These are phyloP conservation scores for Hericium rajendrae DNA, from an alignment of 768 basidiomycete genomes.

Conservation along the genomic window DNA sequence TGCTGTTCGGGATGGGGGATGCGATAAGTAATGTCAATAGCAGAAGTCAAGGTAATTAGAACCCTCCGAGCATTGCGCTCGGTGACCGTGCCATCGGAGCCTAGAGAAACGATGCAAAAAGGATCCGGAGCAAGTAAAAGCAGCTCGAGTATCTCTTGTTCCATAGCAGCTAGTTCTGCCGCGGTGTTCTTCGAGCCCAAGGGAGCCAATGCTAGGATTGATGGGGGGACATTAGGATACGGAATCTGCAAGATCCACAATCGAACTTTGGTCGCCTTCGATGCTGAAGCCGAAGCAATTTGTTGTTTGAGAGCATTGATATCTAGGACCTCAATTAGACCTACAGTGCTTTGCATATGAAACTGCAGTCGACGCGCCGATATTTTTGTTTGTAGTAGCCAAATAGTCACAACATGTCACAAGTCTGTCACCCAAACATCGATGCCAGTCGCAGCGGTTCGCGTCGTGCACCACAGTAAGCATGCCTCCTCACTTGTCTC, in stretches of 20 bases:
- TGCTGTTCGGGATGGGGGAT: background rate
- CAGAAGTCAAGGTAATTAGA: slow-evolving; percentile 5
- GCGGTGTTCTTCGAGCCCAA: slow-evolving; percentile 18
- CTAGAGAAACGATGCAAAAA: slow-evolving; percentile 24
- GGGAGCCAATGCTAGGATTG: slow-evolving; percentile 26
- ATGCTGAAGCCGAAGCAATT: slow-evolving; percentile 5
- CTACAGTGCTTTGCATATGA: no score
- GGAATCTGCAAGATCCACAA: slow-evolving; percentile 26
- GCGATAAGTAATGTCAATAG: background rate
- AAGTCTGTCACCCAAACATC: no score
- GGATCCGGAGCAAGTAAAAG: slow-evolving; percentile 14
- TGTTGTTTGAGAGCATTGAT: slow-evolving; percentile 10
- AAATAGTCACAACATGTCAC: no score
- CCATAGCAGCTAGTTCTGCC: slow-evolving; percentile 7
- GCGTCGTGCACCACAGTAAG: no score
- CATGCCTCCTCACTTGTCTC: no score
- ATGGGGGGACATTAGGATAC: slow-evolving; percentile 23
- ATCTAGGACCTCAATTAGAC: slow-evolving; percentile 17
- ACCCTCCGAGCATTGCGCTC: slow-evolving; percentile 21
- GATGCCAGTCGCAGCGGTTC: no score
- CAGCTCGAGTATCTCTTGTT: slow-evolving; percentile 14
- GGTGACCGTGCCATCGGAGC: slow-evolving; percentile 25
- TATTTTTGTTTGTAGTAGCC: no score
- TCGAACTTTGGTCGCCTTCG: slow-evolving; percentile 23
- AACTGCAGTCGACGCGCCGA: no score